Base-by-base conservation (phyloP, 164 flowering plant genomes). In the Nymphaea colorata region DNA sequence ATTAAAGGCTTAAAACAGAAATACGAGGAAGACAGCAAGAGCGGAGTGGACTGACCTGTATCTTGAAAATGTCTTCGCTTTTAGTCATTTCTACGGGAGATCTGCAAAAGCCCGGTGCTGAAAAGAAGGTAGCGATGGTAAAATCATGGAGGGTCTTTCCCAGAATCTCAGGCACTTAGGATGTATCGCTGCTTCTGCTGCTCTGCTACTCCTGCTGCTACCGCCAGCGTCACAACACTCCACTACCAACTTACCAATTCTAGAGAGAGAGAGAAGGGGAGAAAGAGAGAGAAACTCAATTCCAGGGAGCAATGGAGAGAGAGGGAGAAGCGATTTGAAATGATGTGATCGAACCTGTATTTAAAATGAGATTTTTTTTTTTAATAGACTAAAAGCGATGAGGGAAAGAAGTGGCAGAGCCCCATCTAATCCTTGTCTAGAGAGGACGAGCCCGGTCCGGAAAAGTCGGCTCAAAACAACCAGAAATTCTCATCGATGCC, bases 1-100 rank as follows among this genome's bases (percentile, higher is more conserved):
- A 42, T 45, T 17, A 3, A 55, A 44, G 11, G 67, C 7, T 47
- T 36, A 66, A 47, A 61, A 17, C 44, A 57, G 44, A 43, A 18
- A 41, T 11, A 11, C 43, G 64, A 36, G 42, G 14, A 61, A 67
- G 61, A 11, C 2, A 41, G 55, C 51, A 43, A 68, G 64, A 68
- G 59, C 64, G 73, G 65, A 67, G 61, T 68, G 64, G 57, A 76
- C 70, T 76, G 59, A 86, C 94, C 89, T 85, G 94, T 75, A 86
- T 86, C 85, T 86, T 86, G 80, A 88, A 90, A 77, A 84, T 86
- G 86, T 83, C 90, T 74, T 85, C 88, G 70, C 82, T 87, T 81
- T 86, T 88, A 78, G 84, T 77, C 91, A 86, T 86, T 69, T 81
- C 81, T 82, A 70, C 76, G 11, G 61, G 62, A 69, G 63, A 65